Base-by-base conservation (phyloP, 2,329 filamentous ascomycete genomes). In the Mycogone perniciosa region DNA sequence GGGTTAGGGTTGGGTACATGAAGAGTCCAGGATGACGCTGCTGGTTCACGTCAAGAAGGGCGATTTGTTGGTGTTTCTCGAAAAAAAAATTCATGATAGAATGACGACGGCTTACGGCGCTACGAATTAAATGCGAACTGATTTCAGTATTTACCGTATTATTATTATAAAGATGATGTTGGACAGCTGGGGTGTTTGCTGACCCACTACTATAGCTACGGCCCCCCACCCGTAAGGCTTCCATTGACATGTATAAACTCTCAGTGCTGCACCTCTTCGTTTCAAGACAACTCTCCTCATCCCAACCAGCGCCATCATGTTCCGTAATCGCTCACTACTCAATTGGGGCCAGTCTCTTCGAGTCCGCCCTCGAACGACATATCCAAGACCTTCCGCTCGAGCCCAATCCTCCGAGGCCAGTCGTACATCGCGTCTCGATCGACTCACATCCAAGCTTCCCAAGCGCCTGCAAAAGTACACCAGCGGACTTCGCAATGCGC, bases 381-480 rank as follows among this genome's bases (percentile, higher is more conserved):
- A 43, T 41, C n/a, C 56, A 37, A 53, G 43, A 29, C 52, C 47
- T 6, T 34, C 34, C 40, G 37, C 50, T 43, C 63, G 59, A 33
- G 35, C 56, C 40, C 49, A 62, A 47, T 64, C 66, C n/a, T 59
- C 64, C n/a, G 57, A 63, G 52, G 53, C 64, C 2, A 38, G 46
- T 27, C 13, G 35, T 43, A 47, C 53, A 3, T 59, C 69, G 27
- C 72, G 71, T 26, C 65, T 74, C 51, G 67, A 74, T 50, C 70
- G 69, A 38, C 67, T 82, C 61, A 72, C 79, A 26, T 54, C 69
- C 31, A 76, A 76, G 54, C 76, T 88, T 6, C 89, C 89, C 3
- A 71, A 64, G 4, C 84, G 82, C 54, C 76, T 95, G 9, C 86
- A 81, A 51, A 76, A 74, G 47, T 88, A 90, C 71, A 84, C 88